phyloP scores from a whole-genome alignment of 208 protist genomes.

The Wallacemonas sp. region DNA sequence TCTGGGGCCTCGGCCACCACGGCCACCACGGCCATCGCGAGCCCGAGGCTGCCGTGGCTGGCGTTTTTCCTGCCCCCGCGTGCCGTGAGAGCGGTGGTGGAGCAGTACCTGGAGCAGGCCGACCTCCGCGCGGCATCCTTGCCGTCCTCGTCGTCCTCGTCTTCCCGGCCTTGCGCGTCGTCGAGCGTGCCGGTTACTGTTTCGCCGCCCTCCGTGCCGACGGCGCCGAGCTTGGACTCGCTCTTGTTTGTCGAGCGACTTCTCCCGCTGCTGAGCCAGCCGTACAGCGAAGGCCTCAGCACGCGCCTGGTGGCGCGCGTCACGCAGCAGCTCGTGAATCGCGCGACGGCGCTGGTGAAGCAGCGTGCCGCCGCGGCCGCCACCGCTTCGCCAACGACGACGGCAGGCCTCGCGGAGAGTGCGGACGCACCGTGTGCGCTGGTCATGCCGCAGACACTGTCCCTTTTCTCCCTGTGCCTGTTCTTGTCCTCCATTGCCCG shows the following conservation, averaged over 20 bases:
- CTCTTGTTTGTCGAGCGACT: slow-evolving; percentile 21
- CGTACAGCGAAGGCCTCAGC: slow-evolving; percentile 22
- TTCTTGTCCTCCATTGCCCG: slow-evolving; percentile 47
- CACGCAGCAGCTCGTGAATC: slow-evolving; percentile 31
- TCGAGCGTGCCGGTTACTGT: too few relatives aligned
- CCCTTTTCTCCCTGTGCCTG: slow-evolving; percentile 50
- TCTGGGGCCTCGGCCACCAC: too few relatives aligned
- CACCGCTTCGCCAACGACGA: not conserved
- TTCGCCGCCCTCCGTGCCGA: too few relatives aligned
- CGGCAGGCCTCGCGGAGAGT: slow-evolving; percentile 17
- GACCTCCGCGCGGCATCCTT: not conserved
- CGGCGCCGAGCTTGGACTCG: slow-evolving; percentile 14
- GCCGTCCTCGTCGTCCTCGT: not conserved
- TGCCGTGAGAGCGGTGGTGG: slow-evolving; percentile 24
- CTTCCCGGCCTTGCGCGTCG: too few relatives aligned
- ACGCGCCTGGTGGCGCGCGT: slow-evolving; percentile 18
- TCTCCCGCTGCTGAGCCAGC: slow-evolving; percentile 31
- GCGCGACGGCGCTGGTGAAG: slow-evolving; percentile 25
- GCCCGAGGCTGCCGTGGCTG: slow-evolving; percentile 8
- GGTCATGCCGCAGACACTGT: slow-evolving; percentile 24
- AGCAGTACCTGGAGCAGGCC: slow-evolving; percentile 15
- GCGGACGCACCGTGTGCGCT: not conserved
- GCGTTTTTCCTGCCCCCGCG: slow-evolving; percentile 30
- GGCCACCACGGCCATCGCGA: too few relatives aligned
- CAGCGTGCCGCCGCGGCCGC: slow-evolving; percentile 12